A percentile compares a stretch with the other conserved stretches of the same genome.
phyloP scores from a whole-genome alignment of 2,329 filamentous ascomycete species.

The Alternaria panax region DNA sequence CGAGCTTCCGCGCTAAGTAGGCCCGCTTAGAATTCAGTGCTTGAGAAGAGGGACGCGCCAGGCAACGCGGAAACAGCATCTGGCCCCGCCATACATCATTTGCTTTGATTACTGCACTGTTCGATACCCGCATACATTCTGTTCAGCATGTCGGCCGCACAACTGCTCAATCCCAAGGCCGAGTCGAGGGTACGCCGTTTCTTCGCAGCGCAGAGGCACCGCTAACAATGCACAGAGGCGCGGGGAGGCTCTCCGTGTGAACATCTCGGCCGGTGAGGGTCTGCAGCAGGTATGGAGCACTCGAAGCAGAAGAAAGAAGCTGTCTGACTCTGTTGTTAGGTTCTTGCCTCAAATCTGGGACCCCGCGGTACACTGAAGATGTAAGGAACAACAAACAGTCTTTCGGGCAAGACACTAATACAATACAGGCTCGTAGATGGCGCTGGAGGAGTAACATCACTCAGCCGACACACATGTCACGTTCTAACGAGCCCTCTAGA shows the following conservation, averaged over 20 bases:
- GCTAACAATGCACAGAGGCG: conserved; percentile 73
- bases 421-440: conserved; percentile 65
- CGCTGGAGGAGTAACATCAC: conserved; percentile 61
- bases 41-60: conserved; percentile 31
- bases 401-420: conserved; percentile 52
- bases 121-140: conserved; percentile 33
- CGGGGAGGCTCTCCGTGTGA: conserved; percentile 95
- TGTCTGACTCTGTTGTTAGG: conserved; percentile 64
- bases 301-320: neutral
- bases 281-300: conserved; percentile 53
- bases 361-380: conserved; percentile 96
- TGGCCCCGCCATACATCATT: conserved; percentile 31
- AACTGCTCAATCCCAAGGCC: conserved; percentile 98
- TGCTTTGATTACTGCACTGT: conserved; percentile 27
- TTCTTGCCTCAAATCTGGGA: conserved; percentile 94
- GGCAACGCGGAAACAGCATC: conserved; percentile 37
- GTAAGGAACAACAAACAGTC: conserved; percentile 66
- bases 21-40: conserved; percentile 31
- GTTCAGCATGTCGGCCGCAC: conserved; percentile 85
- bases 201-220: conserved; percentile 28
- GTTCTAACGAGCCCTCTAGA: conserved; percentile 60
- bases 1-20: conserved; percentile 24
- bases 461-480: neutral
- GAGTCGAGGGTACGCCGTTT: conserved; percentile 83
- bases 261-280: conserved; percentile 95